These are phyloP conservation scores for Xylona heveae DNA, from an alignment of 495 filamentous ascomycete genomes.

Conservation along the genomic window DNA sequence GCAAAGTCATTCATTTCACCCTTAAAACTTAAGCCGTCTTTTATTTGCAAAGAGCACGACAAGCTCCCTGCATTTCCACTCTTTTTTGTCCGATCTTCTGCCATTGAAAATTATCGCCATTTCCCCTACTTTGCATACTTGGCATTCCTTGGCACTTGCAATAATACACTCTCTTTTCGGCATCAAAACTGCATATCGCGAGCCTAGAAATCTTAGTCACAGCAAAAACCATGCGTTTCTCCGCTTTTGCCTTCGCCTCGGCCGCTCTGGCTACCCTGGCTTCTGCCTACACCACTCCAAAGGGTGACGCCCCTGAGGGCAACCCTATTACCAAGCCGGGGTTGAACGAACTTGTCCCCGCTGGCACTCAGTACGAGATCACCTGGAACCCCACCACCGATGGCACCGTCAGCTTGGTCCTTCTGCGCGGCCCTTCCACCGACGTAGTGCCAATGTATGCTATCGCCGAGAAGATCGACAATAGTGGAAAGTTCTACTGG, in stretches of 20 bases:
- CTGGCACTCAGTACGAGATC: slow-evolving; percentile 33
- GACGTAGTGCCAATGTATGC: slow-evolving; percentile 32
- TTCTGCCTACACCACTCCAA: slow-evolving; percentile 30
- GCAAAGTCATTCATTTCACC: too few species aligned
- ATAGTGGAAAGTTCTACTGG: slow-evolving; percentile 37
- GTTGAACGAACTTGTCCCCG: slow-evolving; percentile 29
- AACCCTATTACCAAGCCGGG: slow-evolving; percentile 34
- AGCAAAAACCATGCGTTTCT: slow-evolving; percentile 40
- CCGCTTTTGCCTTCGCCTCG: slow-evolving; percentile 20
- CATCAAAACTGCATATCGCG: too few species aligned
- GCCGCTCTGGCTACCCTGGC: slow-evolving; percentile 28
- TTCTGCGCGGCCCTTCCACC: slow-evolving; percentile 35
- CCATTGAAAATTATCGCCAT: too few species aligned
- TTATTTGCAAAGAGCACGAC: too few species aligned
- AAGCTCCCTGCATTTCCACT: too few species aligned
- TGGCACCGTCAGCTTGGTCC: slow-evolving; percentile 33
- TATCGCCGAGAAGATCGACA: slow-evolving; percentile 31
- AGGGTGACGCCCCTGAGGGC: slow-evolving; percentile 21
- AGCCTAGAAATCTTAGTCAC: too few species aligned
- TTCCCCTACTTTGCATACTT: too few species aligned
- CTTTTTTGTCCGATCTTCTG: too few species aligned
- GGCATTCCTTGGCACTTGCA: too few species aligned
- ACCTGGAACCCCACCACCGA: slow-evolving; percentile 32
- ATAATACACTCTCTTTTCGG: too few species aligned
- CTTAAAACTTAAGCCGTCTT: too few species aligned